Conservation (phyloP, 2,329 filamentous ascomycete species). For the Podosphaera fusca region DNA sequence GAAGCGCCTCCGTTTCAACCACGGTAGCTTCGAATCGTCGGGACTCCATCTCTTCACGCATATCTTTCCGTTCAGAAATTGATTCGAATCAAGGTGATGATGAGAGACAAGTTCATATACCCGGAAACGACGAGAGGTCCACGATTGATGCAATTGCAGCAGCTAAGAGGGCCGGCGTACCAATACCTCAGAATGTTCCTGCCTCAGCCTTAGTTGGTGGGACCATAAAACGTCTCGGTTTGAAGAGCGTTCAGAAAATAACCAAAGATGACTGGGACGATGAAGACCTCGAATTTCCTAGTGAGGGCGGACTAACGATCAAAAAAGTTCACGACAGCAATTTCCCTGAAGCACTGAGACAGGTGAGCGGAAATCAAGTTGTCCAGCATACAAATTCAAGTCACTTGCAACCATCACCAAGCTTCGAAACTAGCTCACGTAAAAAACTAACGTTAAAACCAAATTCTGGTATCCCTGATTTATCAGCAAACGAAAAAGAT, state of each 20-base stretch:
- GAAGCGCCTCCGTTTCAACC: slow-evolving; percentile 22
- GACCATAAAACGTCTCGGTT: slow-evolving; percentile 74
- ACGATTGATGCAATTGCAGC: slow-evolving; percentile 70
- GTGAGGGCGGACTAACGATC: slow-evolving; percentile 35
- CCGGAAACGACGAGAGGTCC: slow-evolving; percentile 64
- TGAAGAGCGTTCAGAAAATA: slow-evolving; percentile 45
- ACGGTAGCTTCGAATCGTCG: slow-evolving; percentile 31
- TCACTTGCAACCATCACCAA: slow-evolving; percentile 16
- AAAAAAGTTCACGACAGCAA: slow-evolving; percentile 35
- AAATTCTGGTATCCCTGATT: slow-evolving; percentile 18
- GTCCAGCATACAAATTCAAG: slow-evolving; percentile 29
- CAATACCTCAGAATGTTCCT: slow-evolving; percentile 67
- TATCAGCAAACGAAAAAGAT: slow-evolving; percentile 37
- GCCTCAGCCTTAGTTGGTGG: slow-evolving; percentile 77
- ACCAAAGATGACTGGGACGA: slow-evolving; percentile 67
- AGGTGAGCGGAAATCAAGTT: slow-evolving; percentile 28
- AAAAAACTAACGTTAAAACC: slow-evolving; percentile 7
- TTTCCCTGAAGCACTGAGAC: slow-evolving; percentile 45
- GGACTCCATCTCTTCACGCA: slow-evolving; percentile 60
- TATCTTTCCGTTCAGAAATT: slow-evolving; percentile 63
- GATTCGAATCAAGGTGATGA: slow-evolving; percentile 58
- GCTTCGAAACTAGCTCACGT: slow-evolving; percentile 11
- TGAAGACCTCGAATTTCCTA: slow-evolving; percentile 48
- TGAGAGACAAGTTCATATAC: slow-evolving; percentile 68
- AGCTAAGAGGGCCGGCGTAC: slow-evolving; percentile 74